These are phyloP conservation scores for Dioscorea zingiberensis DNA, from an alignment of 106 monocot species.

Conservation along the genomic window DNA sequence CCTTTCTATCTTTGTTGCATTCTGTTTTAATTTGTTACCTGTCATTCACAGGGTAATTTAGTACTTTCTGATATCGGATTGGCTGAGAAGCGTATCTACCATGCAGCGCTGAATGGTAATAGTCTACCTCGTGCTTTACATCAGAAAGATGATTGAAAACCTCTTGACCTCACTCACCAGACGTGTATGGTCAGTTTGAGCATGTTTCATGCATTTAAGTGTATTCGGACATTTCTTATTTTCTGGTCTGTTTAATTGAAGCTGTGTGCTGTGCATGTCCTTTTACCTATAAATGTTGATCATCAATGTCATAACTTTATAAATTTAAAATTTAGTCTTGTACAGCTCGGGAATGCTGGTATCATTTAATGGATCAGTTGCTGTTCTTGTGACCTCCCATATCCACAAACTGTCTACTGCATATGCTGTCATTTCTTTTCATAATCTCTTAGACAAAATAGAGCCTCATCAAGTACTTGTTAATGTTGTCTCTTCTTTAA, in stretches of 20 bases:
- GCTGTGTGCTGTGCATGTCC: too few relatives aligned
- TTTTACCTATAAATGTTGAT: too few relatives aligned
- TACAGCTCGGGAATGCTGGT: not conserved
- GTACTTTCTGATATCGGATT: constrained; percentile 62
- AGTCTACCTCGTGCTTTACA: constrained; percentile 60
- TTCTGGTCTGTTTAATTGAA: too few relatives aligned
- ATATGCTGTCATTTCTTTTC: not conserved
- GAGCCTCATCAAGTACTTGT: not conserved
- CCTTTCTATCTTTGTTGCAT: too few relatives aligned
- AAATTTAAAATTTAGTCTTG: too few relatives aligned
- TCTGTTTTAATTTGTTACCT: too few relatives aligned
- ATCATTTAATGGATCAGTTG: too few relatives aligned
- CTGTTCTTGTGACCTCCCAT: too few relatives aligned
- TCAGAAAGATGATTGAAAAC: constrained; percentile 71
- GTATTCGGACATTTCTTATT: too few relatives aligned
- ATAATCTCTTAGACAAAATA: not conserved
- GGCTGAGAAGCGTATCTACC: constrained; percentile 70
- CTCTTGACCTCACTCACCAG: constrained; percentile 7
- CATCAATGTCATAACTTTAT: too few relatives aligned
- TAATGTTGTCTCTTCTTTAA: too few relatives aligned
- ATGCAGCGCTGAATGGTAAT: constrained; percentile 76
- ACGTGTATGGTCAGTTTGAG: constrained; percentile 7
- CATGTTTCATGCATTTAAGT: not conserved
- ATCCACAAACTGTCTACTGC: not conserved
- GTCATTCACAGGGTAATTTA: constrained; percentile 46